A percentile compares a stretch with the other conserved stretches of the same genome.
phyloP scores from a whole-genome alignment of 2,329 filamentous ascomycete species.

The Graphilbum fragrans region DNA sequence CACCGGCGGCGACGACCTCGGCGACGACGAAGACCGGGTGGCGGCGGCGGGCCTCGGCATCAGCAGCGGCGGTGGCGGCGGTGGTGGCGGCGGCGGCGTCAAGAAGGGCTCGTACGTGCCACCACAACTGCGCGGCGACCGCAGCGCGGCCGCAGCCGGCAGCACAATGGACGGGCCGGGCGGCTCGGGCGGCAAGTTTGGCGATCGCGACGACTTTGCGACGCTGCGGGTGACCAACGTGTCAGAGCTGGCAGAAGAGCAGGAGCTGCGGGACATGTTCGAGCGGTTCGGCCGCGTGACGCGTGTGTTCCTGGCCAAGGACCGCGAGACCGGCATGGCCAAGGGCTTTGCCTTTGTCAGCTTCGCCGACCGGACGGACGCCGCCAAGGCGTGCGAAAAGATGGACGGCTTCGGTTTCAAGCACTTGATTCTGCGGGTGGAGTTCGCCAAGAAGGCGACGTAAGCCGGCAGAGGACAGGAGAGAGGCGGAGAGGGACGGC shows the following conservation, averaged over 20 bases:
- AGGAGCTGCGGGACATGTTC: constrained; percentile 94
- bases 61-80: constrained; percentile 31
- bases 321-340: constrained; percentile 86
- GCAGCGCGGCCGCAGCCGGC: constrained; percentile 52
- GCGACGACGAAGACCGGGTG: constrained; percentile 41
- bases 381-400: constrained; percentile 86
- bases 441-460: constrained; percentile 69
- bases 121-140: constrained; percentile 72
- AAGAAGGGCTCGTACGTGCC: constrained; percentile 86
- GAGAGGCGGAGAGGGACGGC: neutral
- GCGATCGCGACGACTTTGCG: constrained; percentile 89
- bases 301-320: constrained; percentile 94
- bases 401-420: constrained; percentile 94
- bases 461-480: constrained; percentile 8
- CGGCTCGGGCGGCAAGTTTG: constrained; percentile 57
- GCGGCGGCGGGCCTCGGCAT: constrained; percentile 17
- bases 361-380: constrained; percentile 81
- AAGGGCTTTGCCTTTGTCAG: constrained; percentile 99
- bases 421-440: constrained; percentile 75
- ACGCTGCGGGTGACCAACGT: constrained; percentile 97
- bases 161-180: constrained; percentile 51
- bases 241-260: constrained; percentile 93
- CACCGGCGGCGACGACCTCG: constrained; percentile 44
- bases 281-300: constrained; percentile 94
- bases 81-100: constrained; percentile 45